Conservation (phyloP, 2,329 filamentous ascomycete genomes). For the Scytalidium sp. region DNA sequence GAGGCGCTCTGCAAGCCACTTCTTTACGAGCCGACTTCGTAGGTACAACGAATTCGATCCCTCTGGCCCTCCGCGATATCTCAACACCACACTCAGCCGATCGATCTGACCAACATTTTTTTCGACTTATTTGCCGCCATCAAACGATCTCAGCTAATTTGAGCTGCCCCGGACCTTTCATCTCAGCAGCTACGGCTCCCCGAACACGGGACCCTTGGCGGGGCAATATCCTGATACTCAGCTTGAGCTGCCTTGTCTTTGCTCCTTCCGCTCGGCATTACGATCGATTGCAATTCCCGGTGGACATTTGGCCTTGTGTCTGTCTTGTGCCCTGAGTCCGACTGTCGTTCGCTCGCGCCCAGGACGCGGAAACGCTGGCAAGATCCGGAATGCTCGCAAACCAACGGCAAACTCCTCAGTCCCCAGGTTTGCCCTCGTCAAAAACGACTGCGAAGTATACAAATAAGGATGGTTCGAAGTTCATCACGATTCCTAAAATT, state of each 20-base stretch:
- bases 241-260: not conserved
- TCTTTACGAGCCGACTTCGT: not conserved
- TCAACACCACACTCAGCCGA: not conserved
- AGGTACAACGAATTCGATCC: not conserved
- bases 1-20: not conserved
- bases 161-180: not conserved
- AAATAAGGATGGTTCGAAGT: slow-evolving; percentile 68
- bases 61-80: not conserved
- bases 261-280: not conserved
- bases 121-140: not conserved
- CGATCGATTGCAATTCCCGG: not conserved
- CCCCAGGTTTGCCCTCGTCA: slow-evolving; percentile 49
- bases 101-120: not conserved
- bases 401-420: slow-evolving; percentile 46
- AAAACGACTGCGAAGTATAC: slow-evolving; percentile 59
- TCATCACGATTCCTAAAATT: slow-evolving; percentile 61
- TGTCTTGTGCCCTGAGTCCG: not conserved
- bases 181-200: not conserved
- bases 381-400: slow-evolving; percentile 46
- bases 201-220: not conserved
- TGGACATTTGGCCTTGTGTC: not conserved
- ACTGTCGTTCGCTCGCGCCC: not conserved
- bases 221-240: not conserved
- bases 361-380: not conserved
- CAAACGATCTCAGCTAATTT: not conserved